Percentiles rank a stretch among this genome's conserved stretches.
These are phyloP conservation scores for Tolypocladium tropicale DNA, from an alignment of 2,329 filamentous ascomycete species.

Conservation along the genomic window DNA sequence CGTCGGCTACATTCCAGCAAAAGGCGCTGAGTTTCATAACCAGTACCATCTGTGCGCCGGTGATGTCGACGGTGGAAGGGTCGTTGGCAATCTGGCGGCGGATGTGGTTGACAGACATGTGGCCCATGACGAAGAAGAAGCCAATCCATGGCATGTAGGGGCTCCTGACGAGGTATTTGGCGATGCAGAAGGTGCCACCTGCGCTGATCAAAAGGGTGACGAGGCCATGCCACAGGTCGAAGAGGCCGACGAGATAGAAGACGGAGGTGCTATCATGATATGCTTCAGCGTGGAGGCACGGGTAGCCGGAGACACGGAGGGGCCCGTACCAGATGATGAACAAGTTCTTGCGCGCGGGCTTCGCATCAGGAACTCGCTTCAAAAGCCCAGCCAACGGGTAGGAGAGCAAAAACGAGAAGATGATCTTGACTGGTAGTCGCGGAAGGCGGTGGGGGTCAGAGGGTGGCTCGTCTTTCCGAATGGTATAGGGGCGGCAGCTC, in stretches of 20 bases:
- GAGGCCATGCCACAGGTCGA: conserved; percentile 81
- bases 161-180: conserved; percentile 65
- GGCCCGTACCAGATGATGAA: conserved; percentile 63
- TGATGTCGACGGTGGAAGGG: conserved; percentile 69
- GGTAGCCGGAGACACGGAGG: neutral
- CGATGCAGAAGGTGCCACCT: conserved; percentile 70
- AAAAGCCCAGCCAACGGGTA: conserved; percentile 83
- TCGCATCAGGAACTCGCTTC: conserved; percentile 80
- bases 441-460: conserved; percentile 2
- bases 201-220: conserved; percentile 72
- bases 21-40: conserved; percentile 97
- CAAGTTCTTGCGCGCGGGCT: conserved; percentile 75
- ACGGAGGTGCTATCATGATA: conserved; percentile 51
- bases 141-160: conserved; percentile 97
- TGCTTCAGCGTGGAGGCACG: neutral
- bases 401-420: conserved; percentile 81
- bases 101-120: conserved; percentile 88
- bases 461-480: neutral
- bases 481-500: conserved; percentile 6
- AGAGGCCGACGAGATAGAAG: conserved; percentile 90
- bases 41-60: conserved; percentile 93
- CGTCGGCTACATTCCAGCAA: conserved; percentile 97
- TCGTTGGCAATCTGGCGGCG: conserved; percentile 62
- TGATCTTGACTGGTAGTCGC: conserved; percentile 68
- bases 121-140: conserved; percentile 89